A percentile compares a stretch with the other conserved stretches of the same genome.
Evolutionary conservation across 2,329 filamentous ascomycete species (phyloP).

Genomic region (Fusarium poae): DNA sequence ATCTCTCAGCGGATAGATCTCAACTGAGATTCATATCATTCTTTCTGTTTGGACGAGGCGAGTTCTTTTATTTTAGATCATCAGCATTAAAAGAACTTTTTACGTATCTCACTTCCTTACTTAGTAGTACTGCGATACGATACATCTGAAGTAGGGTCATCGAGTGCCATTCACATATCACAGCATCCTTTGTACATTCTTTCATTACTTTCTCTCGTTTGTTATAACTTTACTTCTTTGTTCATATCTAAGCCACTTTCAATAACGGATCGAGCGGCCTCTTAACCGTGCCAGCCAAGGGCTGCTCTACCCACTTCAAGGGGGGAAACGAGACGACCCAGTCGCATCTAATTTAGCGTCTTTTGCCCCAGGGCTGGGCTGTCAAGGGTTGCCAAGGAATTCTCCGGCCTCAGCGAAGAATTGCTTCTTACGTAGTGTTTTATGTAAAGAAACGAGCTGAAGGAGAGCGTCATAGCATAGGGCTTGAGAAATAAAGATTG

Average conservation of each 20-base stretch:
- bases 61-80: background rate
- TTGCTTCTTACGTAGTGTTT: constrained; percentile 23
- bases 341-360: constrained; percentile 35
- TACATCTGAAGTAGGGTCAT: background rate
- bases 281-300: constrained; percentile 30
- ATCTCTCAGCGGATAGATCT: background rate
- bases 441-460: background rate
- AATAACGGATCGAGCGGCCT: constrained; percentile 37
- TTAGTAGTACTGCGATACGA: background rate
- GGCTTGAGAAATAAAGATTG: background rate
- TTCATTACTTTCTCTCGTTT: background rate
- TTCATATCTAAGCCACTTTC: background rate
- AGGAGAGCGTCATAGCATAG: background rate
- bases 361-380: background rate
- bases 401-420: constrained; percentile 26
- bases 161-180: background rate
- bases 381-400: constrained; percentile 23
- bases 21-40: background rate
- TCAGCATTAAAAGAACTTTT: background rate
- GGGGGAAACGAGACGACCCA: constrained; percentile 20
- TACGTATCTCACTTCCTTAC: background rate
- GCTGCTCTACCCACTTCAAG: constrained; percentile 37
- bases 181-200: background rate
- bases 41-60: background rate
- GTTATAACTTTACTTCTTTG: background rate